These are phyloP conservation scores for Auriscalpium microsporum DNA, from an alignment of 768 basidiomycete genomes.

Conservation along the genomic window DNA sequence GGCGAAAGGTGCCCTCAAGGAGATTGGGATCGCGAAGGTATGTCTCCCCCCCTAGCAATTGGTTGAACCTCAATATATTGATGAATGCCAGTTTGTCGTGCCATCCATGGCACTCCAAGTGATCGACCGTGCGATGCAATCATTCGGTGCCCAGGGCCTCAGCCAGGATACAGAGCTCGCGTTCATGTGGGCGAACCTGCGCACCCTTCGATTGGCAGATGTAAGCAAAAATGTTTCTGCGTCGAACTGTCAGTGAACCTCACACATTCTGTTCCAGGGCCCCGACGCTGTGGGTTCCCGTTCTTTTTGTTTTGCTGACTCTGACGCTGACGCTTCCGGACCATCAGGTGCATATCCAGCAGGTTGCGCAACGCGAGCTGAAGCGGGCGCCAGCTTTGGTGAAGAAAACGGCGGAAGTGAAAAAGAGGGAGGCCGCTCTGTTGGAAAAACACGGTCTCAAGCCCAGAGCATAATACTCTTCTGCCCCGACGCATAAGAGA, in stretches of 20 bases:
- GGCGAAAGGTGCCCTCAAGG: constrained; percentile 93
- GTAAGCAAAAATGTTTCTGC: constrained; percentile 33
- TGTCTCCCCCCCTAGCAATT: constrained; percentile 4
- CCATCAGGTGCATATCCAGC: constrained; percentile 81
- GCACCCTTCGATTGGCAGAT: constrained; percentile 85
- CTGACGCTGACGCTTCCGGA: constrained; percentile 10
- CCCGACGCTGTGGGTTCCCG: constrained; percentile 58
- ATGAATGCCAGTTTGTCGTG: constrained; percentile 67
- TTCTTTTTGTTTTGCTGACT: neutral
- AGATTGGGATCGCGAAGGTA: constrained; percentile 97
- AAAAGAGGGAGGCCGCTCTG: constrained; percentile 53
- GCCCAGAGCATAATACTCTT: constrained; percentile 36
- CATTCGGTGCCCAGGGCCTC: constrained; percentile 94
- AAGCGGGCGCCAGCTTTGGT: constrained; percentile 61
- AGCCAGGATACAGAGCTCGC: constrained; percentile 86
- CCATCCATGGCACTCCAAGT: constrained; percentile 84
- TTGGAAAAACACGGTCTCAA: constrained; percentile 55
- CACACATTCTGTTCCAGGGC: constrained; percentile 36
- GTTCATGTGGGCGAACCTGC: constrained; percentile 61
- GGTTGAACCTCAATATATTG: too few relatives aligned
- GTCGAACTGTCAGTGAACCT: neutral
- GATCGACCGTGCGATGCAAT: constrained; percentile 93
- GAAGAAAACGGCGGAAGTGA: constrained; percentile 43
- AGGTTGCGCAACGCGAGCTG: constrained; percentile 86
- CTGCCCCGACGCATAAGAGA: too few relatives aligned